A percentile compares a stretch with the other conserved stretches of the same genome.
phyloP scores from a whole-genome alignment of 768 basidiomycete genomes.

The Termitomyces sp. region DNA sequence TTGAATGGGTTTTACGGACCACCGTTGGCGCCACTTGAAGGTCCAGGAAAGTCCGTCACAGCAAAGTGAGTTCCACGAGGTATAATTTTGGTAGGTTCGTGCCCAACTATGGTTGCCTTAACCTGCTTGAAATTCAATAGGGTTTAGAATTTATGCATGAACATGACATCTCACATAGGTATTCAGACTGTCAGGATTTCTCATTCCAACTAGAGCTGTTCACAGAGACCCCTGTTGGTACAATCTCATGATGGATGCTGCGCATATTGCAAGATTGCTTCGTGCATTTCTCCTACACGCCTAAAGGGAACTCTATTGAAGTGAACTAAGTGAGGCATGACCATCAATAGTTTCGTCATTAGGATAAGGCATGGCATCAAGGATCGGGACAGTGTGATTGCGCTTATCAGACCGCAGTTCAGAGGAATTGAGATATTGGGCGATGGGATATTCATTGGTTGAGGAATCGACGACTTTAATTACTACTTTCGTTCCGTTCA shows the following conservation, averaged over 20 bases:
- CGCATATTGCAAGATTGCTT: neutral
- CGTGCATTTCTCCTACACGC: neutral
- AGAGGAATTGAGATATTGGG: neutral
- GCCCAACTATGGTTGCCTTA: neutral
- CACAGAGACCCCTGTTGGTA: neutral
- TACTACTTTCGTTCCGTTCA: neutral
- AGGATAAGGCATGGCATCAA: neutral
- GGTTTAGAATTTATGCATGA: constrained; percentile 2
- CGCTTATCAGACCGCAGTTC: neutral
- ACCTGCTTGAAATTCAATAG: neutral
- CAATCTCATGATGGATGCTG: constrained; percentile 5
- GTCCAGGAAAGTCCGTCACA: neutral
- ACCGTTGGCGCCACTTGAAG: neutral
- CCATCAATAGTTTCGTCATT: neutral
- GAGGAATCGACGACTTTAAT: neutral
- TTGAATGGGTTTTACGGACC: constrained; percentile 10
- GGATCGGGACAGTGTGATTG: neutral
- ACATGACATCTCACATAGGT: neutral
- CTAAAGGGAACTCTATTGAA: neutral
- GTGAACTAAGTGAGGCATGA: neutral
- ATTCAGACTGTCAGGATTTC: neutral
- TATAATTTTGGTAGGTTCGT: neutral
- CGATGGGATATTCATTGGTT: neutral
- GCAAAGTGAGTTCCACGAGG: constrained; percentile 1
- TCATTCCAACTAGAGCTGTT: neutral